phyloP scores from a whole-genome alignment of 441 rosid genomes.

The Pelargonium exstipulatum region DNA sequence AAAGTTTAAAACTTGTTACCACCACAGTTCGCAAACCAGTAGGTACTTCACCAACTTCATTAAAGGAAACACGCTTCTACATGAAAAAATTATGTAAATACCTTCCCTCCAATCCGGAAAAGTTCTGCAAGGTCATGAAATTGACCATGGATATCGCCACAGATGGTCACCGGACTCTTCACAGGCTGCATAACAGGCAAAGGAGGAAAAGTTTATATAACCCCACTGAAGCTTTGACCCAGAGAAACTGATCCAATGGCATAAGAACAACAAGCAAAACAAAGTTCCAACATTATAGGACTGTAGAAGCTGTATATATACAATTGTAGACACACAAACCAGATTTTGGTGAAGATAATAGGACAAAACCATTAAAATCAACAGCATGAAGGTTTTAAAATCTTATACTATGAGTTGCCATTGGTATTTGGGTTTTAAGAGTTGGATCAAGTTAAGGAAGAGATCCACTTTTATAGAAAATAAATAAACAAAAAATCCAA shows the following conservation, averaged over 20 bases:
- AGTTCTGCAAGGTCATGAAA: conserved; percentile 70
- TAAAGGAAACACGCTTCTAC: not conserved
- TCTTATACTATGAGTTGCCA: not conserved
- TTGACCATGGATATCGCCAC: conserved; percentile 69
- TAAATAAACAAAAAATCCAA: too few relatives aligned
- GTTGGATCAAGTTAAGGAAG: too few relatives aligned
- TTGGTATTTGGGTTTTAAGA: not conserved
- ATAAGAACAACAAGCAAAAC: not conserved
- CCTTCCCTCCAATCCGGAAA: not conserved
- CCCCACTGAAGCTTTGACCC: not conserved
- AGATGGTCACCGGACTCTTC: conserved; percentile 32
- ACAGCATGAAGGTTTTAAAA: not conserved
- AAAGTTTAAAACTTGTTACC: not conserved
- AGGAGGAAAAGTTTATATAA: not conserved
- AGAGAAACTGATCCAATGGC: not conserved
- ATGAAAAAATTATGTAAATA: not conserved
- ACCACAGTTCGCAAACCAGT: not conserved
- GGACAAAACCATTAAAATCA: not conserved
- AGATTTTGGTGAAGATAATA: not conserved
- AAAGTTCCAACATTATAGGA: not conserved
- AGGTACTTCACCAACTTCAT: not conserved
- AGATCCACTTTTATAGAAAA: too few relatives aligned
- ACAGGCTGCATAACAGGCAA: conserved; percentile 33
- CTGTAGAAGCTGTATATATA: not conserved
- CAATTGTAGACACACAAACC: not conserved